These are phyloP conservation scores for Chaetomiaceae sp. DNA, from an alignment of 2,329 filamentous ascomycete genomes.

Conservation along the genomic window DNA sequence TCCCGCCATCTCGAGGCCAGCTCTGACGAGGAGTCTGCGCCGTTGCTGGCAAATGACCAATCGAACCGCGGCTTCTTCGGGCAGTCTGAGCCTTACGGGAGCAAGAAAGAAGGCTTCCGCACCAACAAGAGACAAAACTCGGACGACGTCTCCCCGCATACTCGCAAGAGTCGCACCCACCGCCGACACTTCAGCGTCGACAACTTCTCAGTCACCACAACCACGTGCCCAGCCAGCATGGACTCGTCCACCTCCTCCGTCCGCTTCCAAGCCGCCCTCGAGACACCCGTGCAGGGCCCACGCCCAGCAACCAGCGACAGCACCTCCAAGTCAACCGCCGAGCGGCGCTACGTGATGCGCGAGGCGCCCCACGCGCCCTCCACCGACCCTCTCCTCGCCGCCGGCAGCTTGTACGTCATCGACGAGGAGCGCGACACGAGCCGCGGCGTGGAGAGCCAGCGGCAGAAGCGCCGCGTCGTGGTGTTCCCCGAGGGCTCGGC, in stretches of 20 bases:
- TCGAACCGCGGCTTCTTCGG: neutral
- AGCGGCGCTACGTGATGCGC: slow-evolving; percentile 26
- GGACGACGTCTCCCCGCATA: slow-evolving; percentile 6
- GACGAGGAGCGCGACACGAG: slow-evolving; percentile 20
- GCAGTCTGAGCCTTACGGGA: neutral
- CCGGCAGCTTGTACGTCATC: slow-evolving; percentile 25
- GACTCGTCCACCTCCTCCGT: slow-evolving; percentile 20
- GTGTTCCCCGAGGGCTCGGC: slow-evolving; percentile 25
- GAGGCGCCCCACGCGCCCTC: slow-evolving; percentile 24
- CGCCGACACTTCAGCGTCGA: slow-evolving; percentile 27
- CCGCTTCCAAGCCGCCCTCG: slow-evolving; percentile 25
- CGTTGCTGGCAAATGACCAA: slow-evolving; percentile 14
- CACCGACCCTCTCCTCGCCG: slow-evolving; percentile 25
- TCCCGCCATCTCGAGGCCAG: neutral
- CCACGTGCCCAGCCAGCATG: slow-evolving; percentile 14
- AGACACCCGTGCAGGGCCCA: slow-evolving; percentile 10
- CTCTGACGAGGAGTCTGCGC: slow-evolving; percentile 23
- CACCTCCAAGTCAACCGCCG: slow-evolving; percentile 6
- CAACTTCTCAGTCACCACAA: slow-evolving; percentile 25
- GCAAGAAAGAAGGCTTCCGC: slow-evolving; percentile 4
- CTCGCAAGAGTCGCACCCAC: slow-evolving; percentile 13
- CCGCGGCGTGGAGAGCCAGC: slow-evolving; percentile 8
- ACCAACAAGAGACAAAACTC: slow-evolving; percentile 2
- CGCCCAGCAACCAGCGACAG: slow-evolving; percentile 3
- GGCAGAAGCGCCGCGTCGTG: slow-evolving; percentile 23